Base-by-base conservation (phyloP, 495 filamentous ascomycete genomes). In the Penicillium atrosanguineum region DNA sequence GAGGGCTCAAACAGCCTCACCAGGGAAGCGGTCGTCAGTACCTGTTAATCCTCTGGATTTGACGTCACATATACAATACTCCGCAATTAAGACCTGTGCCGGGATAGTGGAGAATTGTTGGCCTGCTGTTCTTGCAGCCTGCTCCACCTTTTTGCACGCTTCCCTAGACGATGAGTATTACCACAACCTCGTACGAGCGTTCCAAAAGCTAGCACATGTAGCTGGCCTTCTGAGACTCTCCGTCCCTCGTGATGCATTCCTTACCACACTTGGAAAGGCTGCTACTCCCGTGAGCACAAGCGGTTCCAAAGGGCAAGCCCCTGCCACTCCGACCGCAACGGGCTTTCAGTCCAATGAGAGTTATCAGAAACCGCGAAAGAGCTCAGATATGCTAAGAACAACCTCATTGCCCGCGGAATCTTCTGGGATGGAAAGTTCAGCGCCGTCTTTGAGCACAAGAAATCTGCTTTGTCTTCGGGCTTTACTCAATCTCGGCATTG, bases 131-230 rank as follows among this genome's bases (percentile, higher is more conserved):
- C 82, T 98, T 31, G 93, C 94, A 15, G 87, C 91, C 1, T 97
- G 89, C 58, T 97, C 94, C 0, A 97, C 93, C 1, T 97, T 97
- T 69, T 69, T 98, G 21, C 91, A 91, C 65, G 91, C 95, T 18
- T 84, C 91, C 0, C 71, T 98, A 9, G 94, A 97, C 61, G 86
- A 90, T n/a, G 93, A 96, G 38, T 96, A 91, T 55, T 97, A 95
- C 55, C 91, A 95, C 56, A 85, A 84, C 21, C 79, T 98, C 2
- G 91, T 98, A n/a, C 82, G 93, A 44, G 88, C 91, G 0, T 93
- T 97, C 59, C 94, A 98, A 62, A 95, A 95, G 60, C 87, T 98
- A 63, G 87, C 95, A 1, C 94, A 98, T 65, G 94, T 97, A 7
- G 90, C 94, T 19, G 94, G 94, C 14, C 76, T 98, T 49, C 75